Evolutionary conservation across 179 eudicot species (phyloP), one percentile per base, ranked within the genome.

Genomic region (Silene noctiflora): DNA sequence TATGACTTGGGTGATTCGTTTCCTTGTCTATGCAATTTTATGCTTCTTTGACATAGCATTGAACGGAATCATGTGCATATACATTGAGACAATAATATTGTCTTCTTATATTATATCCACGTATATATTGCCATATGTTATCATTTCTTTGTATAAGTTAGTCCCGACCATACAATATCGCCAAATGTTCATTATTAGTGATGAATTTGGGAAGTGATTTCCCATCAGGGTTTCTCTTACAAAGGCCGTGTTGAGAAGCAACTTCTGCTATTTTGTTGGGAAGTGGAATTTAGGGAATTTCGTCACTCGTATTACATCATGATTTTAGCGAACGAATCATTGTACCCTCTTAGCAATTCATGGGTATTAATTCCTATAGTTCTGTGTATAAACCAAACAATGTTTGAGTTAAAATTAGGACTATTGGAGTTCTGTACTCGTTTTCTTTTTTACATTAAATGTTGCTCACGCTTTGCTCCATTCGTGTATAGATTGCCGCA

Each of bases 401-500:
- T n/a, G n/a, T n/a, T n/a, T n/a, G n/a, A n/a, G n/a, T n/a, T n/a
- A n/a, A n/a, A n/a, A n/a, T n/a, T n/a, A n/a, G n/a, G n/a, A n/a
- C n/a, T 17, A 6, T 17, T 17, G 59, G 7, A 55, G n/a, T 67
- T n/a, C n/a, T n/a, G n/a, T n/a, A n/a, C n/a, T n/a, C n/a, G n/a
- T n/a, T 2, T 22, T 35, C 33, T 46, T 27, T 19, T 69, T 69
- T 69, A 2, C 21, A 21, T 21, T 39, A 42, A 14, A 20, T 44
- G 56, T 33, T 17, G 21, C 16, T 42, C 19, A 29, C 20, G 75
- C 46, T 21, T 7, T 60, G 35, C 24, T 31, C 46, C 60, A 3
- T 17, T 35, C n/a, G 53, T 35, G 65, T 51, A 71, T 88, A 93
- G 98, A 94, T 78, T 94, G 98, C 78, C 87, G 97, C 77, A 94